phyloP scores from a whole-genome alignment of 2,329 filamentous ascomycete genomes.

The Sporothrix sp. region DNA sequence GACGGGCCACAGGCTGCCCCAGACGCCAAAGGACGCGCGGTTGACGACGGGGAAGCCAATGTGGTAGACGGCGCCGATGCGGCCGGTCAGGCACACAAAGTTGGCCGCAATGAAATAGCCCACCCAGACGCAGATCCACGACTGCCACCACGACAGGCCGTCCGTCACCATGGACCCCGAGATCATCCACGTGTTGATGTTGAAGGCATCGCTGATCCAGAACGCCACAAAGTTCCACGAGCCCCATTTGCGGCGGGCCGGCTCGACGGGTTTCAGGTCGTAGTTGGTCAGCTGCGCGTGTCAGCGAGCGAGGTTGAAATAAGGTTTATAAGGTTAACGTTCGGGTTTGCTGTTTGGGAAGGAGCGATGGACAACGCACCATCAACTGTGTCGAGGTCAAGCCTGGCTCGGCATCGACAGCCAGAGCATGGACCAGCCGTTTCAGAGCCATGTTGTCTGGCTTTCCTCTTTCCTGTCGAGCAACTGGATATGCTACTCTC shows the following conservation, averaged over 20 bases:
- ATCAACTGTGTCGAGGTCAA: slow-evolving; percentile 72
- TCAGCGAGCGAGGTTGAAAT: no score
- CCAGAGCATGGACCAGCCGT: slow-evolving; percentile 47
- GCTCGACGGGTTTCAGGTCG: slow-evolving; percentile 74
- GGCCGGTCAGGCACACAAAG: slow-evolving; percentile 70
- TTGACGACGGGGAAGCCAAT: slow-evolving; percentile 78
- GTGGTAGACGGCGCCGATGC: slow-evolving; percentile 80
- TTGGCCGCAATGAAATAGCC: slow-evolving; percentile 68
- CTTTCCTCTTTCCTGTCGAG: no score
- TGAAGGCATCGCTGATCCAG: slow-evolving; percentile 78
- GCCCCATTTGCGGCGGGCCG: slow-evolving; percentile 70
- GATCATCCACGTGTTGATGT: slow-evolving; percentile 94
- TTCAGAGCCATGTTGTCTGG: slow-evolving; percentile 1
- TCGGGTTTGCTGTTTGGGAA: background rate
- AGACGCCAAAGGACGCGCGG: slow-evolving; percentile 57
- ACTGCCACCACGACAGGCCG: slow-evolving; percentile 85
- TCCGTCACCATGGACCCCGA: slow-evolving; percentile 69
- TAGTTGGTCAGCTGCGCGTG: slow-evolving; percentile 73
- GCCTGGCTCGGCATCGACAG: slow-evolving; percentile 65
- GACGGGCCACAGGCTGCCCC: slow-evolving; percentile 47
- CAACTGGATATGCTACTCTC: no score
- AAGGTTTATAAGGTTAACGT: background rate
- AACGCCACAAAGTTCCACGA: slow-evolving; percentile 83
- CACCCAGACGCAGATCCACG: slow-evolving; percentile 79
- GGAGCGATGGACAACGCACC: slow-evolving; percentile 30